Conservation (phyloP, 1,139 yeast species). For the Zygosaccharomyces pseudobailii region DNA sequence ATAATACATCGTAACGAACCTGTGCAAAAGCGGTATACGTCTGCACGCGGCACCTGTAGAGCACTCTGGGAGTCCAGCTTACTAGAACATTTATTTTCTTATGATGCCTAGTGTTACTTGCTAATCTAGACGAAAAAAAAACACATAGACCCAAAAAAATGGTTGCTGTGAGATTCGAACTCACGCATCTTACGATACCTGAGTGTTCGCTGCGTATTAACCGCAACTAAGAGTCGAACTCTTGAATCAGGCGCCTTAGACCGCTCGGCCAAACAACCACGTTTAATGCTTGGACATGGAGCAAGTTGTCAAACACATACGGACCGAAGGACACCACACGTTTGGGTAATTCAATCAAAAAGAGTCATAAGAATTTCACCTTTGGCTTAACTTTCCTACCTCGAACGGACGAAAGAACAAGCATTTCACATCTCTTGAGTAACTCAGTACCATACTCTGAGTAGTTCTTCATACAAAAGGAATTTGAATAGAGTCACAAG, state of each 20-base stretch:
- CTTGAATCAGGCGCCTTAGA: slow-evolving; percentile 30
- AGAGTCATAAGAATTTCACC: neutral
- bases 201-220: slow-evolving; percentile 18
- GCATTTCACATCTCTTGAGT: neutral
- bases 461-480: neutral
- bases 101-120: too few relatives aligned
- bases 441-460: neutral
- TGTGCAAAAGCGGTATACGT: too few relatives aligned
- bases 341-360: neutral
- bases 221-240: slow-evolving; percentile 15
- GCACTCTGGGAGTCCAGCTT: too few relatives aligned
- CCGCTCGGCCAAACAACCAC: slow-evolving; percentile 30
- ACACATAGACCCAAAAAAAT: slow-evolving; percentile 11
- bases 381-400: neutral
- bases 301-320: neutral
- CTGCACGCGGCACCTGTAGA: too few relatives aligned
- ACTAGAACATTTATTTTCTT: too few relatives aligned
- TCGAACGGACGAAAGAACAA: neutral
- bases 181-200: slow-evolving; percentile 30
- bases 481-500: neutral
- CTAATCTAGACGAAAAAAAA: too few relatives aligned
- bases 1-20: too few relatives aligned
- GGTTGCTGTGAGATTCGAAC: slow-evolving; percentile 31
- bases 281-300: neutral
- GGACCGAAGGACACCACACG: neutral